Conservation (phyloP, 352 stramenopile species). For the Phytophthora pistaciae region DNA sequence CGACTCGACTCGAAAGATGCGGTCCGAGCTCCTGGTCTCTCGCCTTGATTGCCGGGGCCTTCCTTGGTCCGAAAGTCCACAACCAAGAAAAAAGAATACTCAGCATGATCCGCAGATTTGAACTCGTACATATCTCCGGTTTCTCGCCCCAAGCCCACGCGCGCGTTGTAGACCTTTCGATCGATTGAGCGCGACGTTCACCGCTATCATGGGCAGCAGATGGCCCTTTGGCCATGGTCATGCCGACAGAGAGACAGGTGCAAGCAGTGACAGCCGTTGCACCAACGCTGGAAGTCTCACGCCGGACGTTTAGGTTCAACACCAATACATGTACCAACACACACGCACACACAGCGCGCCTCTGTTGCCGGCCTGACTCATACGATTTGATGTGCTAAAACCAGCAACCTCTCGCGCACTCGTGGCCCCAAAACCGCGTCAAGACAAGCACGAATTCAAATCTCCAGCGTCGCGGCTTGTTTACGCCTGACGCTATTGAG, state of each 20-base stretch:
- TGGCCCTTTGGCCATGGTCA: conserved; percentile 21
- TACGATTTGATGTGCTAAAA: conserved; percentile 18
- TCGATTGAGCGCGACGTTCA: not conserved
- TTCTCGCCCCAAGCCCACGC: not conserved
- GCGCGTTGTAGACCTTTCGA: not conserved
- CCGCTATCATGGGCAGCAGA: conserved; percentile 23
- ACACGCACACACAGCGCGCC: conserved; percentile 6
- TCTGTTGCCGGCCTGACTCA: conserved; percentile 34
- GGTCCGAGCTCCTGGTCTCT: conserved; percentile 24
- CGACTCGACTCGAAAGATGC: conserved; percentile 37
- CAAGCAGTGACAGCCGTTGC: conserved; percentile 21
- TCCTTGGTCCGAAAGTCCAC: not conserved
- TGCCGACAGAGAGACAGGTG: conserved; percentile 17
- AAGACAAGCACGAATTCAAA: conserved; percentile 32
- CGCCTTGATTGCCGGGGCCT: conserved; percentile 9
- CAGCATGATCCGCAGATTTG: conserved; percentile 32
- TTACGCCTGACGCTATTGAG: conserved; percentile 45
- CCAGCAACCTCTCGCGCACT: conserved; percentile 3
- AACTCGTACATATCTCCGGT: conserved; percentile 24
- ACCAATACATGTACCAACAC: no score
- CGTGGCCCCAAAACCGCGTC: conserved; percentile 13
- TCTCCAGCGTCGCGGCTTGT: conserved; percentile 31
- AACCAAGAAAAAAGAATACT: conserved; percentile 28
- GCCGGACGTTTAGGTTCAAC: conserved; percentile 28
- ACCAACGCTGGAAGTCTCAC: conserved; percentile 7